Evolutionary conservation across 495 filamentous ascomycete genomes (phyloP).

Genomic region (Bombardia bombarda): DNA sequence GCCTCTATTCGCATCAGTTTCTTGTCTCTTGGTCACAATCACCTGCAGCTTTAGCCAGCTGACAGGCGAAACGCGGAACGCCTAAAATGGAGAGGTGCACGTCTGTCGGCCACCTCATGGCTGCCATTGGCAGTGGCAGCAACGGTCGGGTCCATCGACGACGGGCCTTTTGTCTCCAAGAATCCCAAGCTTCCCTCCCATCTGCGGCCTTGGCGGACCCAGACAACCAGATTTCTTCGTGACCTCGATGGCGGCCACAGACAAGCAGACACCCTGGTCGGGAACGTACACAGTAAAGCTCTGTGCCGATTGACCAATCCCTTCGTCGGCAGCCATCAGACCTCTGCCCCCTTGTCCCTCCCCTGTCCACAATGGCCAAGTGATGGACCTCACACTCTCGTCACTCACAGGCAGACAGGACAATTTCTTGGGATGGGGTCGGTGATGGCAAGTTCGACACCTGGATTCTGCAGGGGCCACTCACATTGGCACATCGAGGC

Average conservation of each 20-base stretch:
- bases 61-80: background rate
- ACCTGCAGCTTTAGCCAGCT: background rate
- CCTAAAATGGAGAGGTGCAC: too few species aligned
- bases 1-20: background rate
- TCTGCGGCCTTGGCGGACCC: background rate
- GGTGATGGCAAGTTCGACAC: background rate
- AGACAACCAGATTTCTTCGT: background rate
- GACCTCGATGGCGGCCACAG: background rate
- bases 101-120: background rate
- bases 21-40: too few species aligned
- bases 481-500: background rate
- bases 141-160: background rate
- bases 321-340: conserved; percentile 1
- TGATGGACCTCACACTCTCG: background rate
- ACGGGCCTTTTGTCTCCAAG: too few species aligned
- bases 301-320: background rate
- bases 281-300: too few species aligned
- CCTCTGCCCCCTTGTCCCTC: background rate
- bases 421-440: background rate
- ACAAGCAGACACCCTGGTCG: background rate
- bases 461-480: conserved; percentile 3
- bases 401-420: background rate
- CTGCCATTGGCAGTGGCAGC: background rate
- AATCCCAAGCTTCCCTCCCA: too few species aligned
- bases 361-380: background rate